Percentiles rank a stretch among this genome's conserved stretches.
Conservation (phyloP, 768 basidiomycete genomes). For the Pulveroboletus sp. region DNA sequence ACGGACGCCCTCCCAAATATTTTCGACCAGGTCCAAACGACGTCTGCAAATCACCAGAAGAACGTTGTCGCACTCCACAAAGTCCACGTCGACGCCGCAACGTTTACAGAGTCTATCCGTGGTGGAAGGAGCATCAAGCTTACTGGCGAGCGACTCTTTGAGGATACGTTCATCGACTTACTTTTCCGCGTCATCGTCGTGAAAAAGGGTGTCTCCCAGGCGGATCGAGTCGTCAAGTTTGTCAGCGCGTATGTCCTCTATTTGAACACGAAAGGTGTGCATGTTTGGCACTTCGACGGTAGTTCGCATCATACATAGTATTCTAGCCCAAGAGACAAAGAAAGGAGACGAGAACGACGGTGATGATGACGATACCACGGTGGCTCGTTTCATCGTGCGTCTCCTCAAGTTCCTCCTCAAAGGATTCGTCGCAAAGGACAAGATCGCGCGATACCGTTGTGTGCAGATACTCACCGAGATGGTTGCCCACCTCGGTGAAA, state of each 20-base stretch:
- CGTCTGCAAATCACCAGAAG: slow-evolving; percentile 81
- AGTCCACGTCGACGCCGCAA: slow-evolving; percentile 62
- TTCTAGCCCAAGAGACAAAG: slow-evolving; percentile 35
- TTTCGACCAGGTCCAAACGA: slow-evolving; percentile 74
- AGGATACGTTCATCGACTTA: slow-evolving; percentile 56
- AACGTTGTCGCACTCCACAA: slow-evolving; percentile 81
- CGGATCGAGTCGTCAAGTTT: slow-evolving; percentile 79
- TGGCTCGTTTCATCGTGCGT: slow-evolving; percentile 62
- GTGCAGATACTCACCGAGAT: slow-evolving; percentile 75
- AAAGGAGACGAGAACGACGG: slow-evolving; percentile 35
- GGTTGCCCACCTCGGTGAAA: slow-evolving; percentile 73
- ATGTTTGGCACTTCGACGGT: not conserved
- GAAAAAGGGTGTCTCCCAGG: slow-evolving; percentile 77
- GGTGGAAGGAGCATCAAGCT: slow-evolving; percentile 50
- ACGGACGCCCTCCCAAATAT: slow-evolving; percentile 39
- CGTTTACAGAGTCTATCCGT: slow-evolving; percentile 44
- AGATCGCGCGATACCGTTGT: slow-evolving; percentile 76
- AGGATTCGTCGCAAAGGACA: slow-evolving; percentile 85
- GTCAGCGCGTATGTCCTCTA: slow-evolving; percentile 72
- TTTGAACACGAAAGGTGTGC: slow-evolving; percentile 70
- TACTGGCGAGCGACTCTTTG: slow-evolving; percentile 74
- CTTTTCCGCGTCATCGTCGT: slow-evolving; percentile 57
- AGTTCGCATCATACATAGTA: not conserved
- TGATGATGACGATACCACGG: slow-evolving; percentile 60
- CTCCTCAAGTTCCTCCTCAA: slow-evolving; percentile 68